Evolutionary conservation across 371 early-diverging fungal genomes (phyloP).

Genomic region (Rhizopus arrhizus): DNA sequence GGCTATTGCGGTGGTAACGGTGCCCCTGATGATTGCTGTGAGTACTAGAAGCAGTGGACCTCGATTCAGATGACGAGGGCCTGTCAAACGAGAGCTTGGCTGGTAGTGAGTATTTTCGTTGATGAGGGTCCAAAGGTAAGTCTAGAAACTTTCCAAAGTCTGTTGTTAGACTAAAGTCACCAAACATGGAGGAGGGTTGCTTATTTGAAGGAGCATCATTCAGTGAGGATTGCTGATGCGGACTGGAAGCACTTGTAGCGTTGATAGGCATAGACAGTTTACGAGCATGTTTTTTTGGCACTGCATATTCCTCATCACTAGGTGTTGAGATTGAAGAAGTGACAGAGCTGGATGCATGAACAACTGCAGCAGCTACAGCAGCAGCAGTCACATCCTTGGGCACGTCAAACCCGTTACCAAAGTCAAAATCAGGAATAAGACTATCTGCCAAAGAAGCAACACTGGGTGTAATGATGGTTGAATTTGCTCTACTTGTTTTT

Average conservation of each 20-base stretch:
- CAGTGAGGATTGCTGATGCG: conserved; percentile 5
- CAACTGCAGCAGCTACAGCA: conserved; percentile 24
- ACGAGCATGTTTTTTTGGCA: conserved; percentile 13
- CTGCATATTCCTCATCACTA: background rate
- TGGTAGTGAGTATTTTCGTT: conserved; percentile 41
- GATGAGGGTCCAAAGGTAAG: conserved; percentile 19
- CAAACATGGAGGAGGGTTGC: conserved; percentile 35
- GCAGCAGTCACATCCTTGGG: conserved; percentile 27
- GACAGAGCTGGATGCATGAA: background rate
- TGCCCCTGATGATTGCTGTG: background rate
- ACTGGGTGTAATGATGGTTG: conserved; percentile 9
- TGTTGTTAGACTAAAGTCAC: conserved; percentile 42
- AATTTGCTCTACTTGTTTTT: conserved; percentile 10
- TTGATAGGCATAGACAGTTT: conserved; percentile 25
- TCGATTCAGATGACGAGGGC: conserved; percentile 5
- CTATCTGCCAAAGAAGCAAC: conserved; percentile 22
- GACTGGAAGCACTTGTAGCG: background rate
- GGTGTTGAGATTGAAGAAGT: conserved; percentile 1
- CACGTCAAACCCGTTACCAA: conserved; percentile 53
- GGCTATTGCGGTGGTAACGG: conserved; percentile 1
- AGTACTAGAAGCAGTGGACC: conserved; percentile 16
- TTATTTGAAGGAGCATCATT: background rate
- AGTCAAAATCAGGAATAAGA: conserved; percentile 51
- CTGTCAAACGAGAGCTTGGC: conserved; percentile 10
- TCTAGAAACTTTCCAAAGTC: conserved; percentile 47